Percentiles rank a stretch among this genome's conserved stretches.
Evolutionary conservation across 1,139 yeast genomes (phyloP).

Genomic region (Starmera stellimalicola): DNA sequence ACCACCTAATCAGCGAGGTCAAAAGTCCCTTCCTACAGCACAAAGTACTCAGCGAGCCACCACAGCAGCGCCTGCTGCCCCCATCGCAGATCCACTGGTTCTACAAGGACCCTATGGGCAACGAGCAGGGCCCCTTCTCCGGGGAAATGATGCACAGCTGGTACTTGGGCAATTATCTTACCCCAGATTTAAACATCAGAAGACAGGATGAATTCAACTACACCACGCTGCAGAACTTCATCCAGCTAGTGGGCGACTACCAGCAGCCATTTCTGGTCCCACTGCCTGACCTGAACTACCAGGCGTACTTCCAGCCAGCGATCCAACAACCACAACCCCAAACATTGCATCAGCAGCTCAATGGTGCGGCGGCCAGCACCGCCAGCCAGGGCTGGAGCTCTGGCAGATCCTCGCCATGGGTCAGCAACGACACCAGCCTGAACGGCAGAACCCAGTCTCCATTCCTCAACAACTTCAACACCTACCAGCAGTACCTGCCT

Average conservation of each 20-base stretch:
- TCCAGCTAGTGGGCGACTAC: slow-evolving; percentile 37
- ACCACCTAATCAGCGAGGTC: not conserved
- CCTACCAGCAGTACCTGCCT: not conserved
- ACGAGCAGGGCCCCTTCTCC: slow-evolving; percentile 73
- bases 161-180: slow-evolving; percentile 56
- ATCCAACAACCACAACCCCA: slow-evolving; percentile 1
- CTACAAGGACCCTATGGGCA: slow-evolving; percentile 63
- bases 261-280: slow-evolving; percentile 56
- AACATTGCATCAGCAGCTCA: slow-evolving; percentile 4
- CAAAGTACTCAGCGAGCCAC: slow-evolving; percentile 13
- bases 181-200: slow-evolving; percentile 45
- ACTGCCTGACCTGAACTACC: slow-evolving; percentile 25
- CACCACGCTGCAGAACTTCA: slow-evolving; percentile 35
- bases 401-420: slow-evolving; percentile 18
- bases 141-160: slow-evolving; percentile 75
- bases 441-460: slow-evolving; percentile 11
- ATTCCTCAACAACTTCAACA: slow-evolving; percentile 5
- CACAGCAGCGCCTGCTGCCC: slow-evolving; percentile 12
- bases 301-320: slow-evolving; percentile 2
- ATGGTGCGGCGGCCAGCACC: slow-evolving; percentile 4
- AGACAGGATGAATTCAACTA: slow-evolving; percentile 38
- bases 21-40: too few relatives aligned
- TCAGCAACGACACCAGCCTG: slow-evolving; percentile 3
- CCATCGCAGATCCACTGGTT: slow-evolving; percentile 53
- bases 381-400: slow-evolving; percentile 5